Percentiles rank a stretch among this genome's conserved stretches.
Evolutionary conservation across 2,329 filamentous ascomycete genomes (phyloP).

Genomic region (Colletotrichum gloeosporioides): DNA sequence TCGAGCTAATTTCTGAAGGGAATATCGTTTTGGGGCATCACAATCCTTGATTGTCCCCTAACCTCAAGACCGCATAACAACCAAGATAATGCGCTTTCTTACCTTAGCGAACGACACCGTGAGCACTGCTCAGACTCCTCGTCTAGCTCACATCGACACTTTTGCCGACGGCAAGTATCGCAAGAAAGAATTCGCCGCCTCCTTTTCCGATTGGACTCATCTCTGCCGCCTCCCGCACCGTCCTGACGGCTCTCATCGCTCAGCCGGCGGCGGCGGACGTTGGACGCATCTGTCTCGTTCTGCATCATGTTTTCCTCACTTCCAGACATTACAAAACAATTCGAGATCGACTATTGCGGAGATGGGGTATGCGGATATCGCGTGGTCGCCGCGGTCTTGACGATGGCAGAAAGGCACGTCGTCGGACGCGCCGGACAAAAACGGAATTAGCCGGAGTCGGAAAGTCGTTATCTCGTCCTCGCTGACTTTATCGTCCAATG

Average conservation of each 20-base stretch:
- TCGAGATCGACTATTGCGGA: neutral
- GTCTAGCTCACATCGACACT: slow-evolving; percentile 19
- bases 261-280: neutral
- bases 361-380: neutral
- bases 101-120: slow-evolving; percentile 19
- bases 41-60: neutral
- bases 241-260: slow-evolving; percentile 10
- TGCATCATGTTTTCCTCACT: neutral
- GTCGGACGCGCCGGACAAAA: neutral
- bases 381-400: neutral
- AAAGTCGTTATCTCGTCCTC: neutral
- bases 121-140: slow-evolving; percentile 18
- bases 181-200: slow-evolving; percentile 20
- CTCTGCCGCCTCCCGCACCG: neutral
- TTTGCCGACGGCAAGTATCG: slow-evolving; percentile 20
- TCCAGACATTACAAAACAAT: neutral
- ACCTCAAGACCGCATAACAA: neutral
- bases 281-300: neutral
- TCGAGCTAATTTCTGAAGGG: too few relatives aligned
- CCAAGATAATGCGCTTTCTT: neutral
- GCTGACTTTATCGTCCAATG: neutral
- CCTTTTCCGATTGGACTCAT: slow-evolving; percentile 16
- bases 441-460: slow-evolving; percentile 10
- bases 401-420: neutral
- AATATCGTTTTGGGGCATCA: neutral